Evolutionary conservation across 495 filamentous ascomycete genomes (phyloP).

Genomic region (Hyaloscypha bicolor): DNA sequence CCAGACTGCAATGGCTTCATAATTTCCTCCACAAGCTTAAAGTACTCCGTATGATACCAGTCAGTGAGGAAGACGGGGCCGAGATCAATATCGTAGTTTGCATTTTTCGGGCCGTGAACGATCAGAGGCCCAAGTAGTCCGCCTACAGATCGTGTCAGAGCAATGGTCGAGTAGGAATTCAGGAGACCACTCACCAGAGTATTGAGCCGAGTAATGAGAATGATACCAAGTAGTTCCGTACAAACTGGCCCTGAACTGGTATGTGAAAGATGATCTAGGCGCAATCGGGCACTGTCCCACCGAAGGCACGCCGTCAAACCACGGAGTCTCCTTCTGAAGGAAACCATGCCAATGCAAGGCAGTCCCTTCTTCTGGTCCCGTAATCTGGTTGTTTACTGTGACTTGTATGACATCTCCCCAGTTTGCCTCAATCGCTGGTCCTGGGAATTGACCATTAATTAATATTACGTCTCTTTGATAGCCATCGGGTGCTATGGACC

Average conservation of each 20-base stretch:
- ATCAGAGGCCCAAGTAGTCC: conserved; percentile 52
- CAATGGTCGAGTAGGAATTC: conserved; percentile 37
- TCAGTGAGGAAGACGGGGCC: conserved; percentile 52
- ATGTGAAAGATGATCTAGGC: conserved; percentile 47
- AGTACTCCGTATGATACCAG: conserved; percentile 49
- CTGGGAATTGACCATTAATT: conserved; percentile 49
- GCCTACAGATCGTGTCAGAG: conserved; percentile 44
- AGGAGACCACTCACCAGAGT: conserved; percentile 32
- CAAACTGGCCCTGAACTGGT: conserved; percentile 49
- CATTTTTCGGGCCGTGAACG: conserved; percentile 40
- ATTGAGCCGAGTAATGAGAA: conserved; percentile 59
- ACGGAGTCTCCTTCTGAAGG: conserved; percentile 30
- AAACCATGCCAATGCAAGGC: conserved; percentile 55
- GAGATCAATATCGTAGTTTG: conserved; percentile 49
- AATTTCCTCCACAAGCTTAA: conserved; percentile 41
- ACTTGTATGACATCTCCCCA: conserved; percentile 47
- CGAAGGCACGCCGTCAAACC: conserved; percentile 44
- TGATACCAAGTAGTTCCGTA: conserved; percentile 70
- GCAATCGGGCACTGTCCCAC: conserved; percentile 50
- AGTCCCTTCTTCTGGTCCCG: conserved; percentile 42
- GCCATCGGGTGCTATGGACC: conserved; percentile 52
- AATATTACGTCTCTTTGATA: conserved; percentile 43
- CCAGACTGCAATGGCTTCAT: conserved; percentile 29
- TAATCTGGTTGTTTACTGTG: conserved; percentile 57
- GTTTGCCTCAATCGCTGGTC: conserved; percentile 40